A percentile compares a stretch with the other conserved stretches of the same genome.
Evolutionary conservation across 805 yeast genomes (phyloP).

Genomic region (Metschnikowia lochheadii): DNA sequence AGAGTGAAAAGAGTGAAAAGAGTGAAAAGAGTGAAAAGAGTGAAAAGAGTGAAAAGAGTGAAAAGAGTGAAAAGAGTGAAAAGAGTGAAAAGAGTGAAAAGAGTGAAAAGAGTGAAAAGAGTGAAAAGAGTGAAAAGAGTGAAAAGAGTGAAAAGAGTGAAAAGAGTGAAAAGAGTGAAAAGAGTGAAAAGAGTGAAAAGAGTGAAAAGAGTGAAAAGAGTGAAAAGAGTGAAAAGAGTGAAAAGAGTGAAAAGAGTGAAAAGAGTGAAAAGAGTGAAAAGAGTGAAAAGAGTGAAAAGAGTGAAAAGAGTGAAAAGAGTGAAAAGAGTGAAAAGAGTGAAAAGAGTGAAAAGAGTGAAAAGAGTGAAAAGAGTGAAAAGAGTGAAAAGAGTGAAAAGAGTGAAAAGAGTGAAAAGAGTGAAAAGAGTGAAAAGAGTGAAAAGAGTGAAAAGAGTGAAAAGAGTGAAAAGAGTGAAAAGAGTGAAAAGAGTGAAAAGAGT

Average conservation of each 20-base stretch:
- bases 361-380: neutral
- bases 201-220: neutral
- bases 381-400: neutral
- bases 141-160: neutral
- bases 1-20: neutral
- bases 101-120: neutral
- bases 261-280: neutral
- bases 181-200: neutral
- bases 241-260: neutral
- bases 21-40: neutral
- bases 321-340: neutral
- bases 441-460: neutral
- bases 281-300: neutral
- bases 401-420: neutral
- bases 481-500: too few species aligned
- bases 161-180: neutral
- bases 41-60: neutral
- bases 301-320: neutral
- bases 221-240: neutral
- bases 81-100: neutral
- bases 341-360: neutral
- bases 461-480: too few species aligned
- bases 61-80: neutral
- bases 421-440: neutral
- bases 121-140: neutral